A percentile compares a stretch with the other conserved stretches of the same genome.
phyloP scores from a whole-genome alignment of 2,329 filamentous ascomycete species.

The Talaromyces amestolkiae region DNA sequence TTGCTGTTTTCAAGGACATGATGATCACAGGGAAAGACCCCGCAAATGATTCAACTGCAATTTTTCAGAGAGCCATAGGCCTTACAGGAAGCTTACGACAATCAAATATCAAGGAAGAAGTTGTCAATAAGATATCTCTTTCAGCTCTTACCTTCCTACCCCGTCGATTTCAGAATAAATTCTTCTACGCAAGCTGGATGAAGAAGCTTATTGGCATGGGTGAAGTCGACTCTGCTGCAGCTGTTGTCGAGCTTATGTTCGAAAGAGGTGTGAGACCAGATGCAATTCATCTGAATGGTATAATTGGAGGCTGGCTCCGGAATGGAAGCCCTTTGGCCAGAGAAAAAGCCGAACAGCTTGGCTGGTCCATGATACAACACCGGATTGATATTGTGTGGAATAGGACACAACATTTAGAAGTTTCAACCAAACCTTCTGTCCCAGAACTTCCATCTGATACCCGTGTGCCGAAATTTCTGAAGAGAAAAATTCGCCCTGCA shows the following conservation, averaged over 20 bases:
- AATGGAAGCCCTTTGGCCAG: constrained; percentile 55
- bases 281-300: constrained; percentile 74
- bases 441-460: constrained; percentile 26
- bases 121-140: constrained; percentile 50
- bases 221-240: constrained; percentile 67
- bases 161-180: constrained; percentile 62
- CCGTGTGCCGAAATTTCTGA: constrained; percentile 40
- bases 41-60: constrained; percentile 43
- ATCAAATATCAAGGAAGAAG: constrained; percentile 40
- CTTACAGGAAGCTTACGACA: constrained; percentile 42
- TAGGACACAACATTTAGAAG: constrained; percentile 23
- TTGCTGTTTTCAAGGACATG: constrained; percentile 84
- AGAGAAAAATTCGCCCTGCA: constrained; percentile 54
- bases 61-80: constrained; percentile 44
- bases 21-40: constrained; percentile 61
- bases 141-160: constrained; percentile 54
- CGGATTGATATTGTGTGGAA: constrained; percentile 63
- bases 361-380: constrained; percentile 72
- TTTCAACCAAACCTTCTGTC: constrained; percentile 27
- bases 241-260: constrained; percentile 74
- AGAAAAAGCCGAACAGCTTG: constrained; percentile 64
- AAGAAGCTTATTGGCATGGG: constrained; percentile 75
- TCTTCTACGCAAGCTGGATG: constrained; percentile 85
- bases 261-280: constrained; percentile 65
- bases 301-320: constrained; percentile 76